Percentiles rank a stretch among this genome's conserved stretches.
These are phyloP conservation scores for Protea cynaroides DNA, from an alignment of 164 flowering plant species.

Conservation along the genomic window DNA sequence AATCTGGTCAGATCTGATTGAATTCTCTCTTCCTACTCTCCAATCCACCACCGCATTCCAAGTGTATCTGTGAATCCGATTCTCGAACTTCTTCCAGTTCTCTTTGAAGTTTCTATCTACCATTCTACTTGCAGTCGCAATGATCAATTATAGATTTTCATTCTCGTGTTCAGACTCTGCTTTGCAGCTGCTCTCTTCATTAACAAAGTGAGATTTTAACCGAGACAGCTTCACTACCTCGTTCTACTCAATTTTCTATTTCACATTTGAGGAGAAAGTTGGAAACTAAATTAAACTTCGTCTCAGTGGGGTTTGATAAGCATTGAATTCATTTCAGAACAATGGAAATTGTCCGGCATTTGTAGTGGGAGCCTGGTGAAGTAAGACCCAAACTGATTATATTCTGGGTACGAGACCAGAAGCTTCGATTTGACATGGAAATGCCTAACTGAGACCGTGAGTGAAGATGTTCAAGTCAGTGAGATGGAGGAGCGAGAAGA, in stretches of 20 bases:
- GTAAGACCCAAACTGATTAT: conserved; percentile 3
- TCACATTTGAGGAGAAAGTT: not conserved
- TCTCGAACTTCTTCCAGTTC: not conserved
- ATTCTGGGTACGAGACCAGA: not conserved
- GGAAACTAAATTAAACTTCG: not conserved
- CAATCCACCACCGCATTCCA: not conserved
- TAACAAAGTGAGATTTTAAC: conserved; percentile 9
- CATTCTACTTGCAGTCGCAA: not conserved
- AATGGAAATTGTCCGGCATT: conserved; percentile 5
- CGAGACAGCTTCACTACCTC: not conserved
- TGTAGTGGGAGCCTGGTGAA: not conserved
- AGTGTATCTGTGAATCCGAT: not conserved
- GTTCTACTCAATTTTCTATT: not conserved
- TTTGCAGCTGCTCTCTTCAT: not conserved
- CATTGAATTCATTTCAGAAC: conserved; percentile 5
- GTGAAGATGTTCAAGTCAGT: conserved; percentile 70
- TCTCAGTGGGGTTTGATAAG: not conserved
- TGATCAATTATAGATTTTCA: not conserved
- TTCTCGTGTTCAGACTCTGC: not conserved
- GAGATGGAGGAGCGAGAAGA: conserved; percentile 90
- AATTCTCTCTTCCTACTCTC: not conserved
- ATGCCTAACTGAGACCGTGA: conserved; percentile 18
- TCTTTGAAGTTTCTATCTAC: not conserved
- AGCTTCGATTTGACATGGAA: not conserved
- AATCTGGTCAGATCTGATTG: conserved; percentile 16